Evolutionary conservation across 805 yeast genomes (phyloP).

Genomic region (Clavispora carvajalis): DNA sequence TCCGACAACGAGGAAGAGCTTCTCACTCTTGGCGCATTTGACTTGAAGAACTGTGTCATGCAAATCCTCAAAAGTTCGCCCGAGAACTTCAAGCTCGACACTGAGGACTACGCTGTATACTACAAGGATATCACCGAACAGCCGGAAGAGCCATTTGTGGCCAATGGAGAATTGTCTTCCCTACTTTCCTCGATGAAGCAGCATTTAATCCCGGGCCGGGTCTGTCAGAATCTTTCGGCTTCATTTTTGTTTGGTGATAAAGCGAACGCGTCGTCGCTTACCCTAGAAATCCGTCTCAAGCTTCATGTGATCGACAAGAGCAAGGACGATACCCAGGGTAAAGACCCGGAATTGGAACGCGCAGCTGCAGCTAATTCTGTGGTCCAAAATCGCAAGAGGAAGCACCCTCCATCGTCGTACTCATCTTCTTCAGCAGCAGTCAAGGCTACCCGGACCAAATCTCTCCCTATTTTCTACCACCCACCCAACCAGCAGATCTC

Average conservation of each 20-base stretch:
- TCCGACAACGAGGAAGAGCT: conserved; percentile 22
- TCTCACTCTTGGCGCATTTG: conserved; percentile 39
- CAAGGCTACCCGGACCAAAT: conserved; percentile 41
- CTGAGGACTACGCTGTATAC: conserved; percentile 41
- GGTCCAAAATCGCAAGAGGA: conserved; percentile 3
- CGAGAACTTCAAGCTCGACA: conserved; percentile 34
- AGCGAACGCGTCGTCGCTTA: conserved; percentile 36
- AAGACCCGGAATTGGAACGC: not conserved
- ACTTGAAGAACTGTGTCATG: conserved; percentile 32
- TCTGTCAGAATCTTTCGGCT: conserved; percentile 53
- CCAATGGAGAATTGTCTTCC: conserved; percentile 35
- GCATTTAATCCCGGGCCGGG: conserved; percentile 44
- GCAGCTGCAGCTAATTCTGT: not conserved
- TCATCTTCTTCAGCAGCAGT: conserved; percentile 18
- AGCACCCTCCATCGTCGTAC: not conserved
- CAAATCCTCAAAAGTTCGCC: conserved; percentile 37
- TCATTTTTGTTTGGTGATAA: conserved; percentile 33
- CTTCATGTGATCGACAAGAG: conserved; percentile 35
- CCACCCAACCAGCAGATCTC: conserved; percentile 36
- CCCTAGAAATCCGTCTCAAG: conserved; percentile 53
- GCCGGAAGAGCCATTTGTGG: conserved; percentile 44
- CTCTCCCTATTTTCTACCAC: conserved; percentile 37
- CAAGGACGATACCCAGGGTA: not conserved
- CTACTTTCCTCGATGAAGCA: conserved; percentile 22
- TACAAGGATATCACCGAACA: conserved; percentile 44